Conservation (phyloP, 768 basidiomycete species). For the Podaxis sp. region DNA sequence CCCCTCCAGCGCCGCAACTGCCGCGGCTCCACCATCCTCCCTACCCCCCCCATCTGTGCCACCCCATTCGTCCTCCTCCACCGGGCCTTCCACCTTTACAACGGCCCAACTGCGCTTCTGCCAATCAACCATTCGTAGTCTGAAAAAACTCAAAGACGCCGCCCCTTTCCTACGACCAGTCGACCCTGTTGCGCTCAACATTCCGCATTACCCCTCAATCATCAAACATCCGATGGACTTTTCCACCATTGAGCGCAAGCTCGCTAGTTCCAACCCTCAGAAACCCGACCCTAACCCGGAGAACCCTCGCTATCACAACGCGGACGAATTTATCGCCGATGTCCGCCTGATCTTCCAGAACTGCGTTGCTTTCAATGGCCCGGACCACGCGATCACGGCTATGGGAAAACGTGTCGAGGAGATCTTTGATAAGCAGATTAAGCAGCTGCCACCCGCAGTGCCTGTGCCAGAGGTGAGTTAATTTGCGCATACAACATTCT, state of each 20-base stretch:
- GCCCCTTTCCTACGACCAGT: slow-evolving; percentile 83
- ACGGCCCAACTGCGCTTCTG: slow-evolving; percentile 78
- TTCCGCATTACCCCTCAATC: slow-evolving; percentile 86
- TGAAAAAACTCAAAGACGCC: slow-evolving; percentile 88
- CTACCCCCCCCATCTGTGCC: slow-evolving; percentile 20
- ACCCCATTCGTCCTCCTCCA: slow-evolving; percentile 15
- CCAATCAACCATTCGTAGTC: slow-evolving; percentile 66
- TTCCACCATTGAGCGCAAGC: slow-evolving; percentile 86
- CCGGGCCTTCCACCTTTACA: slow-evolving; percentile 48
- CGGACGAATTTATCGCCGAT: slow-evolving; percentile 82
- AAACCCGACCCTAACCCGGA: slow-evolving; percentile 70
- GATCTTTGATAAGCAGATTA: slow-evolving; percentile 85
- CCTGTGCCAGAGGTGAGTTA: slow-evolving; percentile 53
- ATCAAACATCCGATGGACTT: slow-evolving; percentile 95
- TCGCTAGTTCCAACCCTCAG: slow-evolving; percentile 71
- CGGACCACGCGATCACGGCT: slow-evolving; percentile 74
- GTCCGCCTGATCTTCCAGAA: slow-evolving; percentile 89
- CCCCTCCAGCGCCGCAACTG: slow-evolving; percentile 18
- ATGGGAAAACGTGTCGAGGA: slow-evolving; percentile 83
- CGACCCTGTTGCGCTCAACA: slow-evolving; percentile 77
- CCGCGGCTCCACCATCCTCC: slow-evolving; percentile 18
- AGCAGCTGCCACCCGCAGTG: slow-evolving; percentile 73
- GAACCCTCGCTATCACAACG: slow-evolving; percentile 74
- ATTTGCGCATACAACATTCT: slow-evolving; percentile 9
- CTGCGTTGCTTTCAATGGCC: slow-evolving; percentile 89